Percentiles rank a stretch among this genome's conserved stretches.
Conservation (phyloP, 768 basidiomycete species). For the Myochromella boudieri region DNA sequence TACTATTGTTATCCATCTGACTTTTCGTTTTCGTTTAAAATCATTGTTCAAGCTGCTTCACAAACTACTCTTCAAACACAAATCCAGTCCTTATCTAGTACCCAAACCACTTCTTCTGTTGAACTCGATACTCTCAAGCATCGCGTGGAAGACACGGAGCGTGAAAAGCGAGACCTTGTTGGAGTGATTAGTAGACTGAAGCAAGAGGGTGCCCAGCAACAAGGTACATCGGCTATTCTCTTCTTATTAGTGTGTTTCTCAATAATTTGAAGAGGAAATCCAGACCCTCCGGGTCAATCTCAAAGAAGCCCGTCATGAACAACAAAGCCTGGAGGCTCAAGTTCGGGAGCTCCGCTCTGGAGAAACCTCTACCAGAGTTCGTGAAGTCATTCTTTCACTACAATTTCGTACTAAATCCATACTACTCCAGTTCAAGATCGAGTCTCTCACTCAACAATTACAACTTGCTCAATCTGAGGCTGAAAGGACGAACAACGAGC, state of each 20-base stretch:
- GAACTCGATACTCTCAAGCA: slow-evolving; percentile 59
- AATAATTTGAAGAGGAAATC: slow-evolving; percentile 58
- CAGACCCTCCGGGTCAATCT: slow-evolving; percentile 65
- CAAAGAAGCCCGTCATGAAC: slow-evolving; percentile 74
- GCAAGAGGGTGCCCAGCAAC: slow-evolving; percentile 69
- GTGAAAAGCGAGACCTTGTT: slow-evolving; percentile 89
- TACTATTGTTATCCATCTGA: slow-evolving; percentile 24
- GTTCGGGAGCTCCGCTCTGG: slow-evolving; percentile 71
- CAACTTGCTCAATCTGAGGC: slow-evolving; percentile 75
- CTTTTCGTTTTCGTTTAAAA: slow-evolving; percentile 18
- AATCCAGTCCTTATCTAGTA: slow-evolving; percentile 53
- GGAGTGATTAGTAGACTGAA: slow-evolving; percentile 81
- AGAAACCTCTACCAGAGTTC: slow-evolving; percentile 76
- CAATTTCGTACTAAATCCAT: slow-evolving; percentile 1
- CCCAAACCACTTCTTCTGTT: slow-evolving; percentile 61
- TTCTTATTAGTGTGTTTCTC: slow-evolving; percentile 4
- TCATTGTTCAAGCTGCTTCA: slow-evolving; percentile 37
- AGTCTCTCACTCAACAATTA: slow-evolving; percentile 81
- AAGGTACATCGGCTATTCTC: slow-evolving; percentile 51
- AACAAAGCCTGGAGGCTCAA: slow-evolving; percentile 65
- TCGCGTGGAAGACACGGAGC: slow-evolving; percentile 72
- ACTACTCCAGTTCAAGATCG: slow-evolving; percentile 82
- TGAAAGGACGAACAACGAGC: slow-evolving; percentile 67
- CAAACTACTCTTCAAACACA: slow-evolving; percentile 52
- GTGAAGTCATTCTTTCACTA: no score